Evolutionary conservation across 2,329 filamentous ascomycete species (phyloP).

Genomic region (Stenocarpella maydis): DNA sequence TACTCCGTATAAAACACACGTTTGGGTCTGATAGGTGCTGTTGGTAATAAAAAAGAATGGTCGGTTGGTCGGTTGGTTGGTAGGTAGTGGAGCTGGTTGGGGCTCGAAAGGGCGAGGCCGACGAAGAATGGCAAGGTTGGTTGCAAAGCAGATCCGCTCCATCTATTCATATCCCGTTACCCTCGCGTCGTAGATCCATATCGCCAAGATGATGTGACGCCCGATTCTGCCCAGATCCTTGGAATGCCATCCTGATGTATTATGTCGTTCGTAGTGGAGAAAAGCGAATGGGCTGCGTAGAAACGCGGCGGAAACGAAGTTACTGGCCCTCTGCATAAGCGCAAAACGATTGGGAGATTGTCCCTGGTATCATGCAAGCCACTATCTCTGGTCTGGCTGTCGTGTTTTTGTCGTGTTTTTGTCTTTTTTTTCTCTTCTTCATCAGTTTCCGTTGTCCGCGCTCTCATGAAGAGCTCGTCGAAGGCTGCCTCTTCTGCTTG

Average conservation of each 20-base stretch:
- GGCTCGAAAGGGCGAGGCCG: background rate
- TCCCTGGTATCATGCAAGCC: slow-evolving; percentile 34
- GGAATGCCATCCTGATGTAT: slow-evolving; percentile 15
- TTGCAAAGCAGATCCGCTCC: slow-evolving; percentile 13
- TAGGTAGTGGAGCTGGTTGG: slow-evolving; percentile 13
- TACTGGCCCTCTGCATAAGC: background rate
- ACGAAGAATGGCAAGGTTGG: slow-evolving; percentile 10
- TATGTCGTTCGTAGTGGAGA: slow-evolving; percentile 15
- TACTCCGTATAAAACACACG: slow-evolving; percentile 15
- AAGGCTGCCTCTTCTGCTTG: slow-evolving; percentile 67
- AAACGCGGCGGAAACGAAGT: slow-evolving; percentile 22
- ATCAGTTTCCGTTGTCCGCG: background rate
- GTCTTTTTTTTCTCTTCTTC: background rate
- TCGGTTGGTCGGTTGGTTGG: slow-evolving; percentile 14
- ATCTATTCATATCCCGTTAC: slow-evolving; percentile 29
- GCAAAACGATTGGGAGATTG: slow-evolving; percentile 28
- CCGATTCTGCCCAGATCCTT: slow-evolving; percentile 15
- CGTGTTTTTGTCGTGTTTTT: background rate
- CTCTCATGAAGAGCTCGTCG: slow-evolving; percentile 47
- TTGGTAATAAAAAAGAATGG: background rate
- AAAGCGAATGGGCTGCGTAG: slow-evolving; percentile 22
- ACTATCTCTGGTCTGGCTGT: slow-evolving; percentile 22
- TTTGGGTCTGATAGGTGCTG: background rate
- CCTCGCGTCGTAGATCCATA: slow-evolving; percentile 19
- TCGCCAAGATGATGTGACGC: slow-evolving; percentile 19